phyloP scores from a whole-genome alignment of 2,329 filamentous ascomycete genomes.

The Cladosporium cucumerinum region DNA sequence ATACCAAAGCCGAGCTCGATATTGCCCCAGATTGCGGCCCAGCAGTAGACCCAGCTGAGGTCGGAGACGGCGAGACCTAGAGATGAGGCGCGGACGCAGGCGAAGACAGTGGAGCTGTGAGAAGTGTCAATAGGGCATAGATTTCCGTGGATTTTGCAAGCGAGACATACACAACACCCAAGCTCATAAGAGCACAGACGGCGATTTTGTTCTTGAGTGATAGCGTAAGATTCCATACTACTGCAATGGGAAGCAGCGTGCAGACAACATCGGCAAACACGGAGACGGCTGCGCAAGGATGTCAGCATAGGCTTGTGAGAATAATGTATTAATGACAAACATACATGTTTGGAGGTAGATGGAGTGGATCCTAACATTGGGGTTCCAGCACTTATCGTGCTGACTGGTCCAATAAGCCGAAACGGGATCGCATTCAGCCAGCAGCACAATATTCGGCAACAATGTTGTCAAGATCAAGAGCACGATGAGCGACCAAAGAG shows the following conservation, averaged over 20 bases:
- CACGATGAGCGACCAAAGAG: slow-evolving; percentile 31
- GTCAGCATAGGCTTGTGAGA: not conserved
- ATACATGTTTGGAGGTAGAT: slow-evolving; percentile 31
- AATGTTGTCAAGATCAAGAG: slow-evolving; percentile 26
- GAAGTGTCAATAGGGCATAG: not conserved
- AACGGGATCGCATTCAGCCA: slow-evolving; percentile 28
- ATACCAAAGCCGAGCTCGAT: slow-evolving; percentile 30
- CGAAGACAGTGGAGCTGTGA: slow-evolving; percentile 24
- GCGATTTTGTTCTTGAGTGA: slow-evolving; percentile 25
- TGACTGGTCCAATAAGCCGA: slow-evolving; percentile 27
- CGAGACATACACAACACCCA: slow-evolving; percentile 22
- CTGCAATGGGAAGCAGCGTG: slow-evolving; percentile 27
- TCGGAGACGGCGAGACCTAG: slow-evolving; percentile 25
- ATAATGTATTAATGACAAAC: not conserved
- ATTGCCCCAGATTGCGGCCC: slow-evolving; percentile 30
- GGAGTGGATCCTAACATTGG: slow-evolving; percentile 30
- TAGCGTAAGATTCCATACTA: slow-evolving; percentile 28
- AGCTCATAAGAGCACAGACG: slow-evolving; percentile 29
- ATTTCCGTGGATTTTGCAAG: not conserved
- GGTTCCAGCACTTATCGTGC: slow-evolving; percentile 26
- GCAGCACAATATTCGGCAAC: slow-evolving; percentile 26
- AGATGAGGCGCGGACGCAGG: slow-evolving; percentile 28
- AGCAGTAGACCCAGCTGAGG: slow-evolving; percentile 26
- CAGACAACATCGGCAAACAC: slow-evolving; percentile 30
- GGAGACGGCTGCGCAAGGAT: slow-evolving; percentile 23